These are phyloP conservation scores for Trypanosoma avium DNA, from an alignment of 208 protist genomes.

Conservation along the genomic window DNA sequence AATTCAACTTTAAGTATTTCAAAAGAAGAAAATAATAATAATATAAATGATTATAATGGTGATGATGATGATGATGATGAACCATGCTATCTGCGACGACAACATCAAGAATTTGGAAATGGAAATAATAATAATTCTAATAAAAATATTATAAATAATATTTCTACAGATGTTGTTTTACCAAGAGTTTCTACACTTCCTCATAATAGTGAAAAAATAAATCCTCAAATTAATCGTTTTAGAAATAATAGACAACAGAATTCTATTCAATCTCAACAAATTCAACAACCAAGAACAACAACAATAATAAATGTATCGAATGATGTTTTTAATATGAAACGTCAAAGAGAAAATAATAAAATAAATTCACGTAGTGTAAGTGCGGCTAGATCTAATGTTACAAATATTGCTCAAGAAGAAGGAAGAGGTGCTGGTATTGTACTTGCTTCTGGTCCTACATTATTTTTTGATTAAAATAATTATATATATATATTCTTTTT, in stretches of 20 bases:
- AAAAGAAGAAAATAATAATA: neutral
- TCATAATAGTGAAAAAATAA: too few relatives aligned
- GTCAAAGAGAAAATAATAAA: too few relatives aligned
- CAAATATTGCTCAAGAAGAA: conserved; percentile 22
- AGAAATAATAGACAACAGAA: too few relatives aligned
- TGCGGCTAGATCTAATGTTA: conserved; percentile 2
- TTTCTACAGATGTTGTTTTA: neutral
- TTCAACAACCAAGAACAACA: neutral
- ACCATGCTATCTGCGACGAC: conserved; percentile 7
- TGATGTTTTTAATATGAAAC: too few relatives aligned
- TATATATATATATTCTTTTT: conserved; percentile 14
- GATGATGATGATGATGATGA: conserved; percentile 3
- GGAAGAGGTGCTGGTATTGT: conserved; percentile 49
- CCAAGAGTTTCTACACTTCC: neutral
- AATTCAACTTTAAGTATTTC: neutral
- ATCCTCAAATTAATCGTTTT: too few relatives aligned
- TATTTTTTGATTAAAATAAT: conserved; percentile 43
- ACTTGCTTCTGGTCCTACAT: conserved; percentile 65
- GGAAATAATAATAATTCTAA: neutral
- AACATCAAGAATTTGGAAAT: neutral
- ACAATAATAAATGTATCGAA: too few relatives aligned
- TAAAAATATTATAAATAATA: neutral
- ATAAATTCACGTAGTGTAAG: conserved; percentile 21
- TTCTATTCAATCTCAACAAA: too few relatives aligned
- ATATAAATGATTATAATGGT: neutral